Base-by-base conservation (phyloP, 2,329 filamentous ascomycete genomes). In the Lecanicillium sp. region DNA sequence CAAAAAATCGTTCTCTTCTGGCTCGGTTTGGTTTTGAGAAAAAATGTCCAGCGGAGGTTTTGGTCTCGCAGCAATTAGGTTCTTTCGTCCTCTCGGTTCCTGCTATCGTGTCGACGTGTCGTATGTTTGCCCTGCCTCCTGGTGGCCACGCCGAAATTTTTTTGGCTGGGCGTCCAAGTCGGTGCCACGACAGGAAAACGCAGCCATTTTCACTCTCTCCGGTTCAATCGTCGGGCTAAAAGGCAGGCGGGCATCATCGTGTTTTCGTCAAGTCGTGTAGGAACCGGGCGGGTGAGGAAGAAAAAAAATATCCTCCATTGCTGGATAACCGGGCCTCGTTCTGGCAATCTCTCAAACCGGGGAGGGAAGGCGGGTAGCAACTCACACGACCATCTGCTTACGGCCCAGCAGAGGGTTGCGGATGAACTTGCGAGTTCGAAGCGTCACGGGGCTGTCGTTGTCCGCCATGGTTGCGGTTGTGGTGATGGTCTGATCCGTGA, bases 331-430 rank as follows among this genome's bases (percentile, higher is more conserved):
- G n/a, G n/a, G n/a, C n/a, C n/a, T n/a, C n/a, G n/a, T n/a, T n/a
- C n/a, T n/a, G n/a, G n/a, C 29, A 13, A 13, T 30, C 29, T n/a
- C 29, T 6, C 29, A 30, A 13, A 13, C 11, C 29, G 32, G 29
- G 33, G 37, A 31, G 41, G 42, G 37, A 44, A 43, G 40, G 42
- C 39, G 44, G 49, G 50, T 44, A 49, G 49, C 56, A 56, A 83
- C 85, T 81, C 87, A 96, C 90, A 96, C 86, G 74, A 96, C 90
- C 87, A 97, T 95, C 84, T 97, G 90, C 81, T 94, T 95, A 71
- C 90, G 86, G 69, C 84, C 87, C 67, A 98, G 84, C 65, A 98
- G 87, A 70, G 92, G 87, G 83, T 98, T 98, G 78, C 89, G 87
- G 76, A 97, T 94, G 86, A 98, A 98, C 80, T 97, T 97, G 86